These are phyloP conservation scores for Quaeritorhiza haematococci DNA, from an alignment of 371 early-diverging fungal species.

Conservation along the genomic window DNA sequence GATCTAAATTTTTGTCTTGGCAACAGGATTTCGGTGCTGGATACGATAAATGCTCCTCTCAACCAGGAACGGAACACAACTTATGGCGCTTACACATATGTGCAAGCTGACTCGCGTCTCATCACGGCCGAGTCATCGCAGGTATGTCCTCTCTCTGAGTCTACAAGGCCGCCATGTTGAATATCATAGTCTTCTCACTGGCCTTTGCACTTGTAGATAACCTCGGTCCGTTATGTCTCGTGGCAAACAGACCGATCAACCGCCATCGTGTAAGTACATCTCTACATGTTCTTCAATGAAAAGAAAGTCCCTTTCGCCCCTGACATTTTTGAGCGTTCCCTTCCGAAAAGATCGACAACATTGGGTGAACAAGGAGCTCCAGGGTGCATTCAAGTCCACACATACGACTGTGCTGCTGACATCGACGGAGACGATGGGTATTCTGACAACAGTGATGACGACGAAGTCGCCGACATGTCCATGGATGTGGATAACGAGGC, in stretches of 20 bases:
- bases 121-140: too few species aligned
- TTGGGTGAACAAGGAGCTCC: neutral
- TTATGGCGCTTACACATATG: too few species aligned
- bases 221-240: slow-evolving; percentile 4
- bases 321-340: neutral
- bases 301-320: too few species aligned
- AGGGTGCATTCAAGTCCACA: slow-evolving; percentile 3
- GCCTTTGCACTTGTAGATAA: slow-evolving; percentile 3
- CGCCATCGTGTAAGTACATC: slow-evolving; percentile 1
- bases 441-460: neutral
- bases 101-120: too few species aligned
- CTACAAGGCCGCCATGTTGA: too few species aligned
- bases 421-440: neutral
- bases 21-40: slow-evolving; percentile 1
- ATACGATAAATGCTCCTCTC: neutral
- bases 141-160: too few species aligned
- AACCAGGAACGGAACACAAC: neutral
- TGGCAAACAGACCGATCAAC: too few species aligned
- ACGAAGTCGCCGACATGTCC: neutral
- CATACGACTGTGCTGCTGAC: slow-evolving; percentile 2
- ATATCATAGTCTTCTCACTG: too few species aligned
- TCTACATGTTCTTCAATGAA: neutral
- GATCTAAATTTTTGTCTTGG: too few species aligned
- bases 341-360: slow-evolving; percentile 4
- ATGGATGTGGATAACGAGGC: too few species aligned